Base-by-base conservation (phyloP, 345 rosid genomes). In the Syzygium oleosum region DNA sequence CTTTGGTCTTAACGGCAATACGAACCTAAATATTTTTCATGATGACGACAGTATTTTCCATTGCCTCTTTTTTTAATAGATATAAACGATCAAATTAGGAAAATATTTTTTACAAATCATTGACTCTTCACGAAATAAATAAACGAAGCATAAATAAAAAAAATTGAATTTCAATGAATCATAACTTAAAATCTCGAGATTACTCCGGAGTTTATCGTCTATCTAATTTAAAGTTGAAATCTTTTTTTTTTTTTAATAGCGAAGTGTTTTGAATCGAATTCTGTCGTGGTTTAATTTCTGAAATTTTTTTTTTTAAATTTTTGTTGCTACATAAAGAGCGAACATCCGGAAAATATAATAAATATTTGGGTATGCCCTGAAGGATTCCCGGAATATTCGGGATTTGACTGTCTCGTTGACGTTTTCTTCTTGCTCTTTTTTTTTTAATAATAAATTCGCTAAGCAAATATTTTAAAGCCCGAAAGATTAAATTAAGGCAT, bases 71-170 rank as follows among this genome's bases (percentile, higher is more conserved):
- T 21, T 4, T 2, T 1, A 2, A 55, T 2, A 23, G 25, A 22
- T 23, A 4, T 56, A 56, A 56, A 56, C 23, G 5, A 56, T 22
- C 27, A 56, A 7, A 1, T 21, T 55, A 3, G 4, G 11, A 6
- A 31, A 68, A 29, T 8, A 7, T 1, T 0, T 3, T 63, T 68
- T 8, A 4, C 5, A 31, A 38, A 68, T 68, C 3, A 17, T 34
- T 5, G 16, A 31, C 5, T 31, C 22, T 21, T 17, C 4, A 2
- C 3, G 2, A 19, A 8, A 54, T 3, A 3, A 21, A 21, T 0
- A 14, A 7, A 21, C 1, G 15, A 7, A 7, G 25, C 59, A 9
- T 9, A 12, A 56, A 5, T 31, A 8, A 34, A 34, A 34, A 34
- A 21, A 58, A 25, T 25, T 11, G 6, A 58, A 58, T 58, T 25